Conservation (phyloP, 2,329 filamentous ascomycete species). For the Fusarium humuli region DNA sequence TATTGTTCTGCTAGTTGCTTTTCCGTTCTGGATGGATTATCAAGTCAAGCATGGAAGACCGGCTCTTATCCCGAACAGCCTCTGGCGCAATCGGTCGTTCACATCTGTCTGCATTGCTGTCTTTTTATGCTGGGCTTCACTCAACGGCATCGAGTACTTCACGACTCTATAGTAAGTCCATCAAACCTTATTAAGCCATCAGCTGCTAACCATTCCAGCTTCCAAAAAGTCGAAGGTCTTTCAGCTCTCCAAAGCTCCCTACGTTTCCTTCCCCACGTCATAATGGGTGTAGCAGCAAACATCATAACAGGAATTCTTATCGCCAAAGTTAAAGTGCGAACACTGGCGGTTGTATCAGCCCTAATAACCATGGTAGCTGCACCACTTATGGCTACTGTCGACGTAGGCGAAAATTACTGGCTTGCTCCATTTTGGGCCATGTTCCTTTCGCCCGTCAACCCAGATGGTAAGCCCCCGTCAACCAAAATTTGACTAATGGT, state of each 20-base stretch:
- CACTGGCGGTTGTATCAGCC: conserved; percentile 54
- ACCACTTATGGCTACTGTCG: conserved; percentile 65
- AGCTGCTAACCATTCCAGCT: conserved; percentile 48
- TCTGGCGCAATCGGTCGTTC: conserved; percentile 69
- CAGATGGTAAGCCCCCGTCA: conserved; percentile 51
- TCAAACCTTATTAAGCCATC: accelerated
- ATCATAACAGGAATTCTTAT: conserved; percentile 58
- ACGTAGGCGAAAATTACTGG: conserved; percentile 64
- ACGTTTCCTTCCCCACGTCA: conserved; percentile 60
- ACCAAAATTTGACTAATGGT: accelerated
- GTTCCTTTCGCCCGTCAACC: conserved; percentile 58
- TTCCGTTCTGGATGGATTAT: conserved; percentile 65
- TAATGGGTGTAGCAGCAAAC: conserved; percentile 58
- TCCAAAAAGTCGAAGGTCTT: conserved; percentile 60
- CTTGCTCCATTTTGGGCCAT: conserved; percentile 57
- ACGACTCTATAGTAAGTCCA: conserved; percentile 58
- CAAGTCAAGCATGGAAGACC: conserved; percentile 61
- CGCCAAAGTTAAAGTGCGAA: conserved; percentile 53
- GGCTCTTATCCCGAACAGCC: conserved; percentile 69
- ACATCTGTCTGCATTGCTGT: conserved; percentile 65
- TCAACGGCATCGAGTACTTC: conserved; percentile 62
- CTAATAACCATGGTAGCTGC: conserved; percentile 60
- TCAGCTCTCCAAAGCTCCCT: conserved; percentile 60
- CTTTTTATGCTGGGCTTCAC: conserved; percentile 58
- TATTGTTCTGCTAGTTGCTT: conserved; percentile 58